Percentiles rank a stretch among this genome's conserved stretches.
phyloP scores from a whole-genome alignment of 495 filamentous ascomycete species.

The Aspergillus baeticus region DNA sequence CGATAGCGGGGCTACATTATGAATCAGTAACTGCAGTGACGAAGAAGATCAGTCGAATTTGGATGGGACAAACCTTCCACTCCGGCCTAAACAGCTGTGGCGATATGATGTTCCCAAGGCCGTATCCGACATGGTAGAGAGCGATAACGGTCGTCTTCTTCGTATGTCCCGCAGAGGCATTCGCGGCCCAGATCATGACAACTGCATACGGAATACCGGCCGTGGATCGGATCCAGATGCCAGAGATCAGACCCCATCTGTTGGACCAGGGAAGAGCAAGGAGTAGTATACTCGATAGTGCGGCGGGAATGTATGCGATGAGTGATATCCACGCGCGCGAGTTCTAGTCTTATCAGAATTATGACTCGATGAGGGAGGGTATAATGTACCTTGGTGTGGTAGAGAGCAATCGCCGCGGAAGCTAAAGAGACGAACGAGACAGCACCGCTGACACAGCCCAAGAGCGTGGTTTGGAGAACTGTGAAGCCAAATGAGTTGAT shows the following conservation, averaged over 20 bases:
- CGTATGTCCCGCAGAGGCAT: slow-evolving; percentile 37
- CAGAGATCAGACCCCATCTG: slow-evolving; percentile 36
- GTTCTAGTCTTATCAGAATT: slow-evolving; percentile 27
- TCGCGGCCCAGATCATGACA: slow-evolving; percentile 39
- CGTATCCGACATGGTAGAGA: slow-evolving; percentile 39
- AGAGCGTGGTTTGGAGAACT: slow-evolving; percentile 35
- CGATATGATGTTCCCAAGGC: slow-evolving; percentile 36
- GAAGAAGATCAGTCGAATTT: neutral
- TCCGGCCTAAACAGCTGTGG: slow-evolving; percentile 34
- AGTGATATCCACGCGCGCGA: slow-evolving; percentile 38
- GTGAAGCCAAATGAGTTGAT: slow-evolving; percentile 43
- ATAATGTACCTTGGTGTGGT: slow-evolving; percentile 31
- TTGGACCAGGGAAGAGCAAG: slow-evolving; percentile 38
- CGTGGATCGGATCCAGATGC: slow-evolving; percentile 38
- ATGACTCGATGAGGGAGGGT: too few relatives aligned
- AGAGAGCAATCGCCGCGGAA: slow-evolving; percentile 25
- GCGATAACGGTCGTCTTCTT: slow-evolving; percentile 38
- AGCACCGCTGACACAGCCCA: slow-evolving; percentile 32
- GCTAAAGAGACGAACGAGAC: slow-evolving; percentile 35
- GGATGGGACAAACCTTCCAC: slow-evolving; percentile 21
- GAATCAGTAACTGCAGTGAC: neutral
- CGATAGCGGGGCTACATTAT: slow-evolving; percentile 31
- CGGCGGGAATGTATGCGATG: slow-evolving; percentile 28
- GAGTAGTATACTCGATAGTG: slow-evolving; percentile 34
- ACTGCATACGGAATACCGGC: slow-evolving; percentile 38